phyloP scores from a whole-genome alignment of 2,329 filamentous ascomycete species.

The Myotisia sp. region DNA sequence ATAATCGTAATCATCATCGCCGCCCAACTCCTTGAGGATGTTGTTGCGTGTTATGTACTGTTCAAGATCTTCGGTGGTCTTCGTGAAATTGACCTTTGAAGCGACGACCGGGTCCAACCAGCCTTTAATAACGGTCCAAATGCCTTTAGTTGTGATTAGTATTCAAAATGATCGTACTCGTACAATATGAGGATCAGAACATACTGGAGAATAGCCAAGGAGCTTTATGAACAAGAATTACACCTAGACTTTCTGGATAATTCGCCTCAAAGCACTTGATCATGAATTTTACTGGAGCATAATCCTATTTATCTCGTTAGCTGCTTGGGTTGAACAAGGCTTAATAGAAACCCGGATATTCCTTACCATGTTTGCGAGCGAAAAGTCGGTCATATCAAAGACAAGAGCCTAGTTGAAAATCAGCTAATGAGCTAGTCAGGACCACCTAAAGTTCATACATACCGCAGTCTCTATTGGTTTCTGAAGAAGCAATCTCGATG shows the following conservation, averaged over 20 bases:
- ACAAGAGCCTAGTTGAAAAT: constrained; percentile 54
- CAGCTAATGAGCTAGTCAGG: constrained; percentile 13
- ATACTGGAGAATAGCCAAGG: constrained; percentile 91
- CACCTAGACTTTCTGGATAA: constrained; percentile 83
- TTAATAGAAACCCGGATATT: constrained; percentile 1
- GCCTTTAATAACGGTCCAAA: constrained; percentile 88
- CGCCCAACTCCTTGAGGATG: constrained; percentile 72
- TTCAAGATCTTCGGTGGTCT: constrained; percentile 62
- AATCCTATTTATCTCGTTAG: constrained; percentile 49
- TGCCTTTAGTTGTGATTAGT: too few species aligned
- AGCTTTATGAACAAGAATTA: constrained; percentile 85
- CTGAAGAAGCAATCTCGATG: constrained; percentile 66
- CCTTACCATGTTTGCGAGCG: constrained; percentile 79
- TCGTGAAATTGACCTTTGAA: constrained; percentile 84
- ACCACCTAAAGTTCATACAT: constrained; percentile 29
- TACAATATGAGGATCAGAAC: constrained; percentile 14
- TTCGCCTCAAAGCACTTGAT: constrained; percentile 99
- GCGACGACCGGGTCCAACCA: constrained; percentile 97
- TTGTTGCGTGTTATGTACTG: constrained; percentile 56
- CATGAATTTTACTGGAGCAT: constrained; percentile 95
- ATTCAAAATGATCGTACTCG: constrained; percentile 4
- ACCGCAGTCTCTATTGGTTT: constrained; percentile 83
- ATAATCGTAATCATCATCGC: constrained; percentile 74
- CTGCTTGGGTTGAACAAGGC: constrained; percentile 11
- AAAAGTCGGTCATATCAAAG: constrained; percentile 93